Percentiles rank a stretch among this genome's conserved stretches.
phyloP scores from a whole-genome alignment of 106 monocot species.

The Acorus gramineus region DNA sequence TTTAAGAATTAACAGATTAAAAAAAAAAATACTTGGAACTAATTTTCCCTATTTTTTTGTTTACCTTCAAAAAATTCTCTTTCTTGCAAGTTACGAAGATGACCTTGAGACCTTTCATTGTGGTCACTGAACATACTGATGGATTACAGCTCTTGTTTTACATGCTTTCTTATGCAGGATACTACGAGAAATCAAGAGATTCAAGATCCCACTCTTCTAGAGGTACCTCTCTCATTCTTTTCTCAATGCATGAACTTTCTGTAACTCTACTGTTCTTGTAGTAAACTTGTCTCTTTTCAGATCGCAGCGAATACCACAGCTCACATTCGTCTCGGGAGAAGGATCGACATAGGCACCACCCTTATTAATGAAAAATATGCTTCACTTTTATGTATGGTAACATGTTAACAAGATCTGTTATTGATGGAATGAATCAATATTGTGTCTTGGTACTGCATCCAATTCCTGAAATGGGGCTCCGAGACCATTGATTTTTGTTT shows the following conservation, averaged over 20 bases:
- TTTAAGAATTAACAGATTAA: no score
- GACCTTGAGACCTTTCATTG: no score
- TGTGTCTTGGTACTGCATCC: no score
- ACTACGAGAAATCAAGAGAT: conserved; percentile 49
- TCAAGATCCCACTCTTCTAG: conserved; percentile 52
- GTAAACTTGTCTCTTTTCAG: conserved; percentile 19
- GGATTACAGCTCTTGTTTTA: neutral
- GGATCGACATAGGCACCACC: conserved; percentile 47
- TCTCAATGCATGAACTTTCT: no score
- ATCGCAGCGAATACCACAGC: conserved; percentile 43
- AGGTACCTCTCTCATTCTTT: conserved; percentile 21
- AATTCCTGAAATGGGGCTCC: no score
- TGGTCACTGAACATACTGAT: neutral
- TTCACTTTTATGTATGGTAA: no score
- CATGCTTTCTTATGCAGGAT: conserved; percentile 17
- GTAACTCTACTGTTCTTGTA: neutral
- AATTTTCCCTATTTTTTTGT: neutral
- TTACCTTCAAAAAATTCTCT: neutral
- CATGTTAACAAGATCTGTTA: no score
- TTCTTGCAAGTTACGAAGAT: no score
- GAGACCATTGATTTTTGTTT: no score
- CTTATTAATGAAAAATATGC: conserved; percentile 3
- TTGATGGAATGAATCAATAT: no score
- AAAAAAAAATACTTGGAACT: neutral
- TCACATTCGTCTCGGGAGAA: conserved; percentile 43